Evolutionary conservation across 306 rosid species (phyloP).

Genomic region (Cucumis hystrix): DNA sequence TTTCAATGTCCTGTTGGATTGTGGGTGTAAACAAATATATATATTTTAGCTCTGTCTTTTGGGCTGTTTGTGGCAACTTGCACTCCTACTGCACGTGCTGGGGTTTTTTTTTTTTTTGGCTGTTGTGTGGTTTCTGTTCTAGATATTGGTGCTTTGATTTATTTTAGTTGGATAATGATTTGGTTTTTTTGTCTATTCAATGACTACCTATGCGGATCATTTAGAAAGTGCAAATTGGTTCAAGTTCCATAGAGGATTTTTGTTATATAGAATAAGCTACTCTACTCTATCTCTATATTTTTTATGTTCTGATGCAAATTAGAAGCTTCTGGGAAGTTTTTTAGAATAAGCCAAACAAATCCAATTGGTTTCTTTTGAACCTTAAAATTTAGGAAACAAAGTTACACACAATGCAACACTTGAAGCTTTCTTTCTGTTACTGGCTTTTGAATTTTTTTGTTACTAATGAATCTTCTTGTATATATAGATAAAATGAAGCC

Average conservation of each 20-base stretch:
- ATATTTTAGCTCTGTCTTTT: background rate
- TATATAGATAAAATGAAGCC: slow-evolving; percentile 58
- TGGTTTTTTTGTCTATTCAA: background rate
- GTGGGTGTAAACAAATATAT: background rate
- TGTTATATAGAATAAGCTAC: background rate
- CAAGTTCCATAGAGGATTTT: background rate
- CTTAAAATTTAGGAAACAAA: background rate
- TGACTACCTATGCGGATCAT: background rate
- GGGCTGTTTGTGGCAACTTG: background rate
- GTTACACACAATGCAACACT: background rate
- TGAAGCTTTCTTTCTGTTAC: background rate
- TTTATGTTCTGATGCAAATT: too few relatives aligned
- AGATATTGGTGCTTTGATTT: background rate
- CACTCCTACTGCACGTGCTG: background rate
- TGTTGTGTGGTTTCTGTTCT: background rate
- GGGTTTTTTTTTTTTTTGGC: background rate
- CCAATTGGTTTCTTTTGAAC: background rate
- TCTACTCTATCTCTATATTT: background rate
- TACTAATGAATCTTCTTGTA: slow-evolving; percentile 10
- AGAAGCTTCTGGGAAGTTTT: background rate
- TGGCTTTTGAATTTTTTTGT: slow-evolving; percentile 2
- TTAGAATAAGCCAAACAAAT: background rate
- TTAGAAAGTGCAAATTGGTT: background rate
- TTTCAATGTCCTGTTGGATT: background rate
- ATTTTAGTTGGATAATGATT: background rate